Conservation (phyloP, 2,329 filamentous ascomycete species). For the Emericellopsis cladophorae region DNA sequence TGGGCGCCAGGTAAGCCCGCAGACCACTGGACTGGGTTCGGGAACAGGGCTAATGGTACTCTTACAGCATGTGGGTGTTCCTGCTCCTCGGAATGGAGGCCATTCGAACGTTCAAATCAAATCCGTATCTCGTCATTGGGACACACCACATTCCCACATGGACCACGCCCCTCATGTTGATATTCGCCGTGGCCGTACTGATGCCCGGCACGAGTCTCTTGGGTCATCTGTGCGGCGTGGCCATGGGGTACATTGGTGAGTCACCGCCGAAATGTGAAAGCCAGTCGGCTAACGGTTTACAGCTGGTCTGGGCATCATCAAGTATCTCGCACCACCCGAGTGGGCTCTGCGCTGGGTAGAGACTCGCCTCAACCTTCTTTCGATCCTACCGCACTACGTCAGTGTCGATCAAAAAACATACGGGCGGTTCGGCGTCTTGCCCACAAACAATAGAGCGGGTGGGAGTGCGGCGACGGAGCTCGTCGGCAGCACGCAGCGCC, state of each 20-base stretch:
- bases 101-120: slow-evolving; percentile 70
- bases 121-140: slow-evolving; percentile 60
- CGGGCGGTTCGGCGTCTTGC: slow-evolving; percentile 80
- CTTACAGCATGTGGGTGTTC: slow-evolving; percentile 79
- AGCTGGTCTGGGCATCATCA: slow-evolving; percentile 82
- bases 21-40: too few species aligned
- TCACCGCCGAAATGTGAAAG: slow-evolving; percentile 6
- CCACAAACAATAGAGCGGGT: slow-evolving; percentile 32
- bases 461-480: slow-evolving; percentile 44
- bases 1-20: slow-evolving; percentile 61
- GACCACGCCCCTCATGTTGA: slow-evolving; percentile 71
- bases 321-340: slow-evolving; percentile 81
- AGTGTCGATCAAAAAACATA: slow-evolving; percentile 94
- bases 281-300: slow-evolving; percentile 4
- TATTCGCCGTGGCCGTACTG: slow-evolving; percentile 62
- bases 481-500: slow-evolving; percentile 47
- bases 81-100: slow-evolving; percentile 74
- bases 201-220: slow-evolving; percentile 73
- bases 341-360: slow-evolving; percentile 81
- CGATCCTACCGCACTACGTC: slow-evolving; percentile 78
- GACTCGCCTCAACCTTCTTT: slow-evolving; percentile 73
- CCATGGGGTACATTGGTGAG: slow-evolving; percentile 76
- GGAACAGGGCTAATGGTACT: slow-evolving; percentile 1
- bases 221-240: slow-evolving; percentile 76
- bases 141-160: slow-evolving; percentile 73